Conservation (phyloP, 306 rosid genomes). For the Malus fusca region DNA sequence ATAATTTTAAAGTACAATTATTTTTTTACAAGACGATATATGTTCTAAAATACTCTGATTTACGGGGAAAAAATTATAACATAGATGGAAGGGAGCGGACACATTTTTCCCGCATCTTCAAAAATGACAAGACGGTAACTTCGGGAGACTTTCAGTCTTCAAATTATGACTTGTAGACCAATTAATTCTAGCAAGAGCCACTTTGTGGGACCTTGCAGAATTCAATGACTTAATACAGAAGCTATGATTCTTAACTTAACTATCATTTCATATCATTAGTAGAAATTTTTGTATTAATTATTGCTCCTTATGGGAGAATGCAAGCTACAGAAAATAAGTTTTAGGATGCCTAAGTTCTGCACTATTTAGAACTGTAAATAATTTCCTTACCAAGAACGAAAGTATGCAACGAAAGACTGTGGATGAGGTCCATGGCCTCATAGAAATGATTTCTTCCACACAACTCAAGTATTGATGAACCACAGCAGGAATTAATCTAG, state of each 20-base stretch:
- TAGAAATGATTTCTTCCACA: conserved; percentile 33
- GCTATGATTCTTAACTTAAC: neutral
- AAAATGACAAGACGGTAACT: neutral
- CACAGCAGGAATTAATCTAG: conserved; percentile 33
- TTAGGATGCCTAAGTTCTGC: conserved; percentile 19
- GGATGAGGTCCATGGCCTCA: conserved; percentile 33
- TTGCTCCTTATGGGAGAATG: neutral
- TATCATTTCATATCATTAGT: neutral
- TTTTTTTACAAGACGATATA: neutral
- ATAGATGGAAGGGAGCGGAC: no score
- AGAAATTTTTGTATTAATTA: no score
- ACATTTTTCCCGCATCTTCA: neutral
- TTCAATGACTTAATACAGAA: neutral
- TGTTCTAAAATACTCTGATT: no score
- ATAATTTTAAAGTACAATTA: neutral
- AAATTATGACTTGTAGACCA: conserved; percentile 14
- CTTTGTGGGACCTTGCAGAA: neutral
- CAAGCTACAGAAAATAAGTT: conserved; percentile 2
- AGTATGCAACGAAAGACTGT: conserved; percentile 20
- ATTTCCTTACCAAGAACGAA: conserved; percentile 28
- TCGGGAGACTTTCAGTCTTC: neutral
- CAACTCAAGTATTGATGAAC: conserved; percentile 49
- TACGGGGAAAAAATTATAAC: no score
- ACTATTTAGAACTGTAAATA: conserved; percentile 22
- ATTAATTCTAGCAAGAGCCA: conserved; percentile 3